phyloP scores from a whole-genome alignment of 2,329 filamentous ascomycete genomes.

The Ceratocystis harringtonii region DNA sequence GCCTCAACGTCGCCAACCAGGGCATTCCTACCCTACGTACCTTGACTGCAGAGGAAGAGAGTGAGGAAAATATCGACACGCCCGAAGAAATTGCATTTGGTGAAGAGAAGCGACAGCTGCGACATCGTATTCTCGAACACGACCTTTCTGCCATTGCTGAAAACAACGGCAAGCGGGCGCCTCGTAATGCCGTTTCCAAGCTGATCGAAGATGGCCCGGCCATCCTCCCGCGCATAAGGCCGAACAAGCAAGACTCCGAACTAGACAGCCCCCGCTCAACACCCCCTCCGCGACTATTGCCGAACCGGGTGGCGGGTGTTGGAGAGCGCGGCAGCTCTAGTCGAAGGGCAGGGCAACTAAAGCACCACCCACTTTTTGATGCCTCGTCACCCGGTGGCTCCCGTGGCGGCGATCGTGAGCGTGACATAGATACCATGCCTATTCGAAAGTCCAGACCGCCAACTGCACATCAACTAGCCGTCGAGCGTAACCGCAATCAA shows the following conservation, averaged over 20 bases:
- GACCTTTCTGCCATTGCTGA: constrained; percentile 56
- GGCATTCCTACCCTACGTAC: constrained; percentile 52
- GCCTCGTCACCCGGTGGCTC: constrained; percentile 44
- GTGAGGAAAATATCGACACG: constrained; percentile 59
- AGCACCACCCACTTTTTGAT: constrained; percentile 42
- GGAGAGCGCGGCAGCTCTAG: constrained; percentile 25
- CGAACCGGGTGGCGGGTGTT: constrained; percentile 21
- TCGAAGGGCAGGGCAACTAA: constrained; percentile 28
- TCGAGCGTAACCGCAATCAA: constrained; percentile 62
- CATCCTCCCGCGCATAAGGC: constrained; percentile 47
- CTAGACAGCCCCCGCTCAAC: constrained; percentile 33
- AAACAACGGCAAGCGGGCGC: constrained; percentile 42
- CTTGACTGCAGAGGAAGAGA: constrained; percentile 51
- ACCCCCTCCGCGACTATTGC: constrained; percentile 21
- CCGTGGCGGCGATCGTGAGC: constrained; percentile 35
- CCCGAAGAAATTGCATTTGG: constrained; percentile 56
- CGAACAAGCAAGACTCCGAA: constrained; percentile 43
- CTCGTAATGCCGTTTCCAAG: constrained; percentile 25
- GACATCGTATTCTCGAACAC: constrained; percentile 58
- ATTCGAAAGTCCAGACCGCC: constrained; percentile 55
- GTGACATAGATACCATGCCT: constrained; percentile 28
- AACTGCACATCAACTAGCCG: constrained; percentile 67
- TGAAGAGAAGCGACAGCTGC: constrained; percentile 55
- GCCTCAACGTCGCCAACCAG: constrained; percentile 48
- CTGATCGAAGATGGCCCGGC: constrained; percentile 39